phyloP scores from a whole-genome alignment of 495 filamentous ascomycete species.

The Glutinoglossum americanum region DNA sequence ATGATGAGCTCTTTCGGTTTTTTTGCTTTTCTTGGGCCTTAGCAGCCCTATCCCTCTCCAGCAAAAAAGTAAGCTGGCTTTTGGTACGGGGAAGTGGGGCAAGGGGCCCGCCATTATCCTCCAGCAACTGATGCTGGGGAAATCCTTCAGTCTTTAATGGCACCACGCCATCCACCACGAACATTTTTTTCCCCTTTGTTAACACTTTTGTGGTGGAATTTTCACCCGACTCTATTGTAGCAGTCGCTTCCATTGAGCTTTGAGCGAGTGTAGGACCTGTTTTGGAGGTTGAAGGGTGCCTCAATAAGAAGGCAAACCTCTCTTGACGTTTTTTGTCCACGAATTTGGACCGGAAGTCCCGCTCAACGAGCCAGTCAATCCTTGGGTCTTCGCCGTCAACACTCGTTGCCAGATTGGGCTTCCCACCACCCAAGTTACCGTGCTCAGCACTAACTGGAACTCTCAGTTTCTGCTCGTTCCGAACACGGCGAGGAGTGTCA shows the following conservation, averaged over 20 bases:
- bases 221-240: not conserved
- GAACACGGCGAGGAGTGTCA: not conserved
- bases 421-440: not conserved
- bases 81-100: conserved; percentile 3
- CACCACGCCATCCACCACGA: conserved; percentile 2
- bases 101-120: not conserved
- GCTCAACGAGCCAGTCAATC: conserved; percentile 1
- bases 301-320: not conserved
- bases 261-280: not conserved
- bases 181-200: not conserved
- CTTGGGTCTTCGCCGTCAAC: not conserved
- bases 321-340: not conserved
- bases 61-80: conserved; percentile 2
- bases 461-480: not conserved
- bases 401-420: not conserved
- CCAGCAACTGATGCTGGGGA: not conserved
- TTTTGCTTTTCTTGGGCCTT: conserved; percentile 1
- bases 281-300: not conserved
- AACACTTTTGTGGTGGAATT: not conserved
- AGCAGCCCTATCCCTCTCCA: not conserved
- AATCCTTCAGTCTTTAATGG: conserved; percentile 3
- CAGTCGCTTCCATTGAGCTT: not conserved
- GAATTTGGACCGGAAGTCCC: conserved; percentile 1
- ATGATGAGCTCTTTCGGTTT: not conserved
- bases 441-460: not conserved